Conservation (phyloP, 768 basidiomycete species). For the Serendipita sp. region DNA sequence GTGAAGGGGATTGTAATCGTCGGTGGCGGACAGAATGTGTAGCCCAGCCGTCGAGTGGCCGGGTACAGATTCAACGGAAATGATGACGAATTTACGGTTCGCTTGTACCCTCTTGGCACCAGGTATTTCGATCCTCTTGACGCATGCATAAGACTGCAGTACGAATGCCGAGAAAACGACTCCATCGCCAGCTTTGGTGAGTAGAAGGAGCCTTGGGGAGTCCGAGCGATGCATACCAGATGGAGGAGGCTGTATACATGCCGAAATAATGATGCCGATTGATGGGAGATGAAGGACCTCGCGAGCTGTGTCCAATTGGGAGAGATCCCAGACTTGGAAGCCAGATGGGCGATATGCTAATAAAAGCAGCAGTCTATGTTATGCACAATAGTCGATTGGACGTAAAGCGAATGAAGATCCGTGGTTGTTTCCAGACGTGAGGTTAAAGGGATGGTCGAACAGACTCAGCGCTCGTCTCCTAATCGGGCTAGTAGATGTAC, state of each 20-base stretch:
- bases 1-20: not conserved
- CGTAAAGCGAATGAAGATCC: too few relatives aligned
- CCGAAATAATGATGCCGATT: not conserved
- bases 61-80: not conserved
- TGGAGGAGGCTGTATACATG: not conserved
- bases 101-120: not conserved
- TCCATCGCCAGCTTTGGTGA: not conserved
- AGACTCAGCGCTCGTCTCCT: too few relatives aligned
- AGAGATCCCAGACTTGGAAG: slow-evolving; percentile 2
- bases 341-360: not conserved
- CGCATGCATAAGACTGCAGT: not conserved
- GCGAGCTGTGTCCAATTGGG: not conserved
- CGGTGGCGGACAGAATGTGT: not conserved
- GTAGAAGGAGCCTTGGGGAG: not conserved
- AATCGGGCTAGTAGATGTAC: too few relatives aligned
- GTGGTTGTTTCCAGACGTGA: too few relatives aligned
- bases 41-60: not conserved
- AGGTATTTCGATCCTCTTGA: not conserved
- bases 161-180: not conserved
- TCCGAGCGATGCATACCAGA: not conserved
- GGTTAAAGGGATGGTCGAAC: too few relatives aligned
- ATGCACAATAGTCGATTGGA: too few relatives aligned
- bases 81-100: not conserved
- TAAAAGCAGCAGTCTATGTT: not conserved
- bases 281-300: slow-evolving; percentile 2